Conservation (phyloP, 169 alveolate species). For the Eimeria praecox region DNA sequence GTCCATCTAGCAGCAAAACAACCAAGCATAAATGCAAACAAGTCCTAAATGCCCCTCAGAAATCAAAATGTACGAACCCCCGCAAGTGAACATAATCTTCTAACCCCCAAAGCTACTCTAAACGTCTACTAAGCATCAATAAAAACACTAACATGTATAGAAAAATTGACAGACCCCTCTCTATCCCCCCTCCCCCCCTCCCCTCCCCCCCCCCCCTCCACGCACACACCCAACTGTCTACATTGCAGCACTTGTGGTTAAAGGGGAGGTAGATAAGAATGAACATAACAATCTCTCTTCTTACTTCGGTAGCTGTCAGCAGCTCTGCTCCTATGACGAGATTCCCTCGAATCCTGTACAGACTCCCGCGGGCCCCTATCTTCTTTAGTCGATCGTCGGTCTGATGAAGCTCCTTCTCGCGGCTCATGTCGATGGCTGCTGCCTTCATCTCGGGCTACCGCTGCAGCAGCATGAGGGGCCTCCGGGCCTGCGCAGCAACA, state of each 20-base stretch:
- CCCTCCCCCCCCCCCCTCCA: no score
- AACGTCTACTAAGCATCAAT: background rate
- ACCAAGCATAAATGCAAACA: background rate
- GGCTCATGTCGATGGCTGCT: background rate
- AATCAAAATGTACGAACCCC: no score
- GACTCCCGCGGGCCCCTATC: background rate
- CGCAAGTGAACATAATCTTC: background rate
- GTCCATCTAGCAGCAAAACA: conserved; percentile 33
- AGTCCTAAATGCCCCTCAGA: background rate
- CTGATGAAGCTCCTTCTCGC: background rate
- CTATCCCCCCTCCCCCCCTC: no score
- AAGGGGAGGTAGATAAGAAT: background rate
- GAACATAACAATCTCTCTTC: background rate
- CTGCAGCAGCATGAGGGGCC: background rate
- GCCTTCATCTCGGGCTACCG: background rate
- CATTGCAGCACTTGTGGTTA: background rate
- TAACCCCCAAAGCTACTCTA: background rate
- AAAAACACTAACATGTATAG: background rate
- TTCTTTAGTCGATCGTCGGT: background rate
- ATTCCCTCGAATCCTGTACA: background rate
- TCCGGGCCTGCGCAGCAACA: background rate
- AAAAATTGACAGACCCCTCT: background rate
- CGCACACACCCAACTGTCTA: background rate
- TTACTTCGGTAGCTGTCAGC: conserved; percentile 41
- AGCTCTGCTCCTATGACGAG: conserved; percentile 6